These are phyloP conservation scores for Hirschfeldia incana DNA, from an alignment of 345 rosid genomes.

Conservation along the genomic window DNA sequence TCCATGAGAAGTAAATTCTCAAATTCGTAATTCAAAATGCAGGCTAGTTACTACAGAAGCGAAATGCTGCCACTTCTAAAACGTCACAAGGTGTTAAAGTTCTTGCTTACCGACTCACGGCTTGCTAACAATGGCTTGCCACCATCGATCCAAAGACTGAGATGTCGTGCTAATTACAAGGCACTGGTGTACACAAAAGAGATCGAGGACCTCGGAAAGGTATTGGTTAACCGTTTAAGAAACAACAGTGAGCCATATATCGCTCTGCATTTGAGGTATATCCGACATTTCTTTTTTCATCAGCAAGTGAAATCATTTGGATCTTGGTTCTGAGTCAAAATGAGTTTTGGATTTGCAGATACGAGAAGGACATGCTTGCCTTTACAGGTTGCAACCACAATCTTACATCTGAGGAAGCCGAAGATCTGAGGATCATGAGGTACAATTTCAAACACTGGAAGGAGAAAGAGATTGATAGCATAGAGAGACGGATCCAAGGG, in stretches of 20 bases:
- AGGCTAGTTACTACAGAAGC: conserved; percentile 92
- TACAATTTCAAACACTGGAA: conserved; percentile 87
- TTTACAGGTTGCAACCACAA: conserved; percentile 98
- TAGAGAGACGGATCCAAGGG: conserved; percentile 65
- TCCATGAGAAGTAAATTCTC: background rate
- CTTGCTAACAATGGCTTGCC: conserved; percentile 90
- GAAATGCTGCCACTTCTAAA: conserved; percentile 68
- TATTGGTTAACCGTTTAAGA: conserved; percentile 68
- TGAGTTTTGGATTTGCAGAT: conserved; percentile 52
- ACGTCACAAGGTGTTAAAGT: conserved; percentile 80
- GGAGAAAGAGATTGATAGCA: conserved; percentile 91
- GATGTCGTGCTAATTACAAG: conserved; percentile 93
- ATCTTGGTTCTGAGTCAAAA: conserved; percentile 8
- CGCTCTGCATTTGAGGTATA: conserved; percentile 83
- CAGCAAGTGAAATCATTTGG: background rate
- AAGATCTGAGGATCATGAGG: conserved; percentile 80
- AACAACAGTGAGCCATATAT: conserved; percentile 67
- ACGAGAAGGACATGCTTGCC: conserved; percentile 99
- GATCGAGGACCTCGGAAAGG: conserved; percentile 70
- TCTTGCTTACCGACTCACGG: conserved; percentile 89
- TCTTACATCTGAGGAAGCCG: conserved; percentile 68
- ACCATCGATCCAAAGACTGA: conserved; percentile 65
- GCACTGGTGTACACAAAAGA: conserved; percentile 71
- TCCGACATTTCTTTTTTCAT: background rate
- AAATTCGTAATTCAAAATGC: conserved; percentile 35